Percentiles rank a stretch among this genome's conserved stretches.
Evolutionary conservation across 768 basidiomycete species (phyloP).

Genomic region (Kwoniella mangroviensis): DNA sequence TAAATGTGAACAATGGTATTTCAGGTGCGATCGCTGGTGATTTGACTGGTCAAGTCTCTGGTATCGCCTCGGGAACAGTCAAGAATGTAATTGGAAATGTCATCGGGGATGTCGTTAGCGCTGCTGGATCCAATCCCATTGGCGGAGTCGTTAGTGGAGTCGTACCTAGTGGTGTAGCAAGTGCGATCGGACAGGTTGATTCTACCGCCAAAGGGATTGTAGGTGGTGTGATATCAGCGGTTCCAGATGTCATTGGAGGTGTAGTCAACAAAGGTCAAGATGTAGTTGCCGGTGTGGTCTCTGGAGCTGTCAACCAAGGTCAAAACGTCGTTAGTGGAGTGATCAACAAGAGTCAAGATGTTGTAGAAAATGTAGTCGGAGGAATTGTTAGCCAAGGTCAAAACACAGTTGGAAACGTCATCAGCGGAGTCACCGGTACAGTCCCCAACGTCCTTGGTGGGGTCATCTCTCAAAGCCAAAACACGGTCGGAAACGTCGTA

Average conservation of each 20-base stretch:
- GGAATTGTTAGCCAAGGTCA: background rate
- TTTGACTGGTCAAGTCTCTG: slow-evolving; percentile 4
- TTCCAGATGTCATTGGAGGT: background rate
- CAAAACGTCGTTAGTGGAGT: slow-evolving; percentile 4
- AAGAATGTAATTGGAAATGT: slow-evolving; percentile 4
- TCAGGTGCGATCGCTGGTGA: background rate
- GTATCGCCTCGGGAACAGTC: background rate
- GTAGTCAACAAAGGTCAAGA: background rate
- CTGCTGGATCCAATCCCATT: background rate
- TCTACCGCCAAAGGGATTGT: background rate
- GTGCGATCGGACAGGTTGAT: background rate
- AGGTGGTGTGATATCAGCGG: background rate
- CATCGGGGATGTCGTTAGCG: slow-evolving; percentile 6
- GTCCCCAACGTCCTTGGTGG: slow-evolving; percentile 1
- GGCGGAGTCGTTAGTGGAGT: background rate
- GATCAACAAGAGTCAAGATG: background rate
- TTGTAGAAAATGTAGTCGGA: slow-evolving; percentile 2
- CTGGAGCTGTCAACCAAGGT: slow-evolving; percentile 6
- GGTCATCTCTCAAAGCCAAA: background rate
- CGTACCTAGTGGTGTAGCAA: background rate
- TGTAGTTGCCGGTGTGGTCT: slow-evolving; percentile 6
- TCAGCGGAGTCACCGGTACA: slow-evolving; percentile 10
- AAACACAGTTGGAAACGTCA: slow-evolving; percentile 8
- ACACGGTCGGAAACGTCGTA: slow-evolving; percentile 13
- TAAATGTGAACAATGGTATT: slow-evolving; percentile 6